Conservation (phyloP, 139 green algal genomes). For the Chlamydomonas sphaeroides region DNA sequence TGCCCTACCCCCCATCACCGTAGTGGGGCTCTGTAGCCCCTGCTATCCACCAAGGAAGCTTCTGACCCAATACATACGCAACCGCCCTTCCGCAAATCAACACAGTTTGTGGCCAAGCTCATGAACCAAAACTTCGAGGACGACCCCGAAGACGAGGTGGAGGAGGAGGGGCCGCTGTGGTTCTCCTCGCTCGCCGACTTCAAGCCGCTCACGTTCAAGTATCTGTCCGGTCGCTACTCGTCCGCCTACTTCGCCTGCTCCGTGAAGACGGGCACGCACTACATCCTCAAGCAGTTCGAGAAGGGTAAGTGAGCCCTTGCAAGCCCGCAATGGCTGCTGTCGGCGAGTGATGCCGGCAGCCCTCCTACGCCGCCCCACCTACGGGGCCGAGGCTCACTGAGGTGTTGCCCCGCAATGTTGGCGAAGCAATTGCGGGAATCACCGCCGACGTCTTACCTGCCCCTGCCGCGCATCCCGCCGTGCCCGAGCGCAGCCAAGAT, state of each 20-base stretch:
- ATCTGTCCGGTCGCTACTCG: slow-evolving; percentile 47
- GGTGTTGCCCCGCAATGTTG: background rate
- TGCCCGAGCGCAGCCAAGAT: slow-evolving; percentile 44
- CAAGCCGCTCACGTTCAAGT: slow-evolving; percentile 61
- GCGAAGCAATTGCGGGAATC: no score
- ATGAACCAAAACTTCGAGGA: slow-evolving; percentile 21
- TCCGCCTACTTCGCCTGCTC: slow-evolving; percentile 56
- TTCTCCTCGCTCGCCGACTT: slow-evolving; percentile 59
- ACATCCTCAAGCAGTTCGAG: slow-evolving; percentile 63
- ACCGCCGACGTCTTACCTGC: no score
- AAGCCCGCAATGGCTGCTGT: no score
- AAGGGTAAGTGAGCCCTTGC: slow-evolving; percentile 47
- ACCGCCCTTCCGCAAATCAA: no score
- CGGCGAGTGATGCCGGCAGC: no score
- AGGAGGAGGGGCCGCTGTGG: slow-evolving; percentile 43
- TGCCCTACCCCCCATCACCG: no score
- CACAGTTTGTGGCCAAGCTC: slow-evolving; percentile 12
- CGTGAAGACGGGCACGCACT: slow-evolving; percentile 54
- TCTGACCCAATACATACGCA: background rate
- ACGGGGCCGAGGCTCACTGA: background rate
- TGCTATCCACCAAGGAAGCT: no score
- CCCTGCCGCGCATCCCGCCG: no score
- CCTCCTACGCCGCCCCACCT: no score
- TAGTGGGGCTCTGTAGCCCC: no score
- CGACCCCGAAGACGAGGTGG: slow-evolving; percentile 15